Base-by-base conservation (phyloP, 768 basidiomycete species). In the Hygrocybe punicea region DNA sequence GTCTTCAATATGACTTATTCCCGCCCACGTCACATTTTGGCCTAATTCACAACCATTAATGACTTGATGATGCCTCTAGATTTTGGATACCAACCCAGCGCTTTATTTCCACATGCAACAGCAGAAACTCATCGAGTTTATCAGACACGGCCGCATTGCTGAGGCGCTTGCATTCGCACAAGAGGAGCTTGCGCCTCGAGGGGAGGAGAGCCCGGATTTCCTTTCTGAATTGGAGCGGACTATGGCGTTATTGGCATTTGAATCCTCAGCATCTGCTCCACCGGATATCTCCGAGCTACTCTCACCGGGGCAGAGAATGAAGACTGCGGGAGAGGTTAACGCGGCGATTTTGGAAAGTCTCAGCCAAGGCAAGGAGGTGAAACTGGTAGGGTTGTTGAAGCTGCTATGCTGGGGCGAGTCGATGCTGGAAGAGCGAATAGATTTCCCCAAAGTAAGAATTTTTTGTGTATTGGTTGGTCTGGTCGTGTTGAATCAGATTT, bases 101-200 rank as follows among this genome's bases (percentile, higher is more conserved):
- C 76, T 99, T 51, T 95, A 95, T 70, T 99, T 99, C 73, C 92
- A 91, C 65, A 81, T 99, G 10, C 93, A 98, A 64, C 94, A 98
- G 60, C 93, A 97, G 71, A 92, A 89, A 65, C 78, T 99, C 37
- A 98, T 98, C 69, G 97, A 99, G 71, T 86, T 82, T 62, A 97
- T 98, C 62, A 89, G 95, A 1, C 83, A 87, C 51, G 88, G 89
- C 36, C 82, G 82, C 25, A 84, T 93, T 58, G 72, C 77, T 6
- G 87, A 91, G 40, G 97, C 95, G 0, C 75, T 99, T 48, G 76
- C 83, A 53, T 99, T 98, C 75, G 97, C 97, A 2, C 93, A 98
- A 64, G 81, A 85, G 51, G 94, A 98, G 69, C 79, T 99, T 10
- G 97, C 97, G 4, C 94, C 93, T 16, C 86, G 95, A 6, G 96